Base-by-base conservation (phyloP, 2,329 filamentous ascomycete genomes). In the Eutypella sp. region DNA sequence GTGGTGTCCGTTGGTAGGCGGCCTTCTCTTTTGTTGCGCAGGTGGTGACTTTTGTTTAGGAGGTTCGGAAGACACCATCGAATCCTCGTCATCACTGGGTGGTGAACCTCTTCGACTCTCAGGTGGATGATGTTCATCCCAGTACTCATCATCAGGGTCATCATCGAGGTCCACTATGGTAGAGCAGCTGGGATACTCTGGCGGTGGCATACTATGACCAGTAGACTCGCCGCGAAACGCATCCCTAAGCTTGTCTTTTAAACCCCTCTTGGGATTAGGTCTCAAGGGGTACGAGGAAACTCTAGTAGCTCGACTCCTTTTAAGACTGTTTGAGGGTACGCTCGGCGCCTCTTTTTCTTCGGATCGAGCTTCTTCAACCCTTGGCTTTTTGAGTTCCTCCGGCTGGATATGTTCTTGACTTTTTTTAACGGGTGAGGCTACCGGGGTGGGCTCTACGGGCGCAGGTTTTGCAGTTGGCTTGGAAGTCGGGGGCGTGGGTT, bases 211-310 rank as follows among this genome's bases (percentile, higher is more conserved):
- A 18, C 67, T 65, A 47, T 74, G 68, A 9, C 69, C 69, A 3
- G 63, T 71, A 2, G 81, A 84, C 58, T 84, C 79, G 24, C 81
- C 81, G 33, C 74, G 74, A 55, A 85, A 84, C 3, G 80, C 81
- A 49, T 81, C 79, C 44, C 76, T 78, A 8, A 85, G 63, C 39
- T 74, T 73, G 34, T 82, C 81, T 19, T 81, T 72, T 44, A 84
- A 70, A 0, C 75, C 75, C 29, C 70, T 71, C 57, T 76, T 81
- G 11, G 57, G 57, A 2, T 57, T 62, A 0, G 69, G 51, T 56
- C 76, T 82, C 6, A 71, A 44, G 1, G 78, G 73, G 5, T 77
- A 73, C 1, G 75, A 66, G 2, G 68, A 57, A 47, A 59, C 70
- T 52, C 78, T 73, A 24, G 75, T 81, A 19, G 81, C 80, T 37